A percentile compares a stretch with the other conserved stretches of the same genome.
Evolutionary conservation across 306 rosid genomes (phyloP).

Genomic region (Cicer yamashitae): DNA sequence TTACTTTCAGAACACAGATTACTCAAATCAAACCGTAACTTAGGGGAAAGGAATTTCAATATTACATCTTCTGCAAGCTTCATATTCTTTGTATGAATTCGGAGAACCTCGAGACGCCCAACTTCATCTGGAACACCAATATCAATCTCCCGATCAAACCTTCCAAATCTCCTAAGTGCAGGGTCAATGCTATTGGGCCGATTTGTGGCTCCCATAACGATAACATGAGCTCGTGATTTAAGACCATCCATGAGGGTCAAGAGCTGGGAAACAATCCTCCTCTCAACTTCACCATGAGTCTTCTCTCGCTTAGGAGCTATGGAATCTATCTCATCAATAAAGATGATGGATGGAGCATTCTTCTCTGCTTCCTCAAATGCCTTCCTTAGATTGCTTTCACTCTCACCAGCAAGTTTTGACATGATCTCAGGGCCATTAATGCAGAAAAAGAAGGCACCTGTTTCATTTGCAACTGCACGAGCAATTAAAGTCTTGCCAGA

Average conservation of each 20-base stretch:
- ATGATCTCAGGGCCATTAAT: slow-evolving; percentile 96
- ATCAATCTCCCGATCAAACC: slow-evolving; percentile 97
- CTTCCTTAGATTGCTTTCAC: slow-evolving; percentile 95
- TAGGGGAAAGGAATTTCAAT: not conserved
- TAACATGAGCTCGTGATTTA: slow-evolving; percentile 91
- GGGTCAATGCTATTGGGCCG: slow-evolving; percentile 98
- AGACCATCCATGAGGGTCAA: slow-evolving; percentile 98
- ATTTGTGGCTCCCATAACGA: slow-evolving; percentile 97
- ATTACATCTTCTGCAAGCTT: slow-evolving; percentile 93
- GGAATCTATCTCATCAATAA: slow-evolving; percentile 94
- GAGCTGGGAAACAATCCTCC: slow-evolving; percentile 96
- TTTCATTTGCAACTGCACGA: slow-evolving; percentile 95
- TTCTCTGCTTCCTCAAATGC: slow-evolving; percentile 99
- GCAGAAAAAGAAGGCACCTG: slow-evolving; percentile 98
- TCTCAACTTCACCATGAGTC: slow-evolving; percentile 98
- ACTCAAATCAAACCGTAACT: slow-evolving; percentile 13
- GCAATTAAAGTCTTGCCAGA: slow-evolving; percentile 95
- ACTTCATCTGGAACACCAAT: slow-evolving; percentile 96
- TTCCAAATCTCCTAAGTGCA: slow-evolving; percentile 97
- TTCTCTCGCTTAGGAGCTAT: slow-evolving; percentile 98
- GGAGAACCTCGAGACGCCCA: slow-evolving; percentile 97
- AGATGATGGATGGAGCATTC: slow-evolving; percentile 97
- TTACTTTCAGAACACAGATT: slow-evolving; percentile 17
- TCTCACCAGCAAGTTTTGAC: slow-evolving; percentile 97
- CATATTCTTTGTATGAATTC: slow-evolving; percentile 97